Base-by-base conservation (phyloP, 1,139 yeast genomes). In the Yamadazyma epiphylla region DNA sequence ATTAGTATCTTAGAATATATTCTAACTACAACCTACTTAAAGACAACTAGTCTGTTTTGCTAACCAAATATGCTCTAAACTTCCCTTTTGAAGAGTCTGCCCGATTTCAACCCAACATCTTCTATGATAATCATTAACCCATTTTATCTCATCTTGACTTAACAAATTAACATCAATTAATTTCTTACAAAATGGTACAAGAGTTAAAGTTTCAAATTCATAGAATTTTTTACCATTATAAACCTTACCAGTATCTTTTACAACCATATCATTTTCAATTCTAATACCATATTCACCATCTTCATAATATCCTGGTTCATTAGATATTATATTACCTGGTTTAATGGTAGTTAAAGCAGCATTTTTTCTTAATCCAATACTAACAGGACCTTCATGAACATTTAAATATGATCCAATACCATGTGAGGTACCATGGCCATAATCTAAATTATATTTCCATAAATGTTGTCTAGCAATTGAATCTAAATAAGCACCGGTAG, bases 381-480 rank as follows among this genome's bases (percentile, higher is more conserved):
- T 96, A 36, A 89, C 79, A 10, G 98, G 98, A 4, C 95, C 95
- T 53, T 94, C 97, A 54, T 94, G 98, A 24, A 91, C 98, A 51
- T 91, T 91, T 42, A 94, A 73, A 52, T 68, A 91, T 1, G 95
- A 70, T 4, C 96, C 98, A 30, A 94, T 79, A n/a, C 98, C 98
- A 56, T 94, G 99, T 2, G 96, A 94, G 1, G 98, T 94, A 17
- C 98, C 97, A 55, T 94, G 99, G 32, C 83, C 78, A 58, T 91
- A 94, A 58, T 94, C 96, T 33, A 91, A 67, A 2, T 96, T 96
- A 31, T 77, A 58, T 23, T 71, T 60, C 98, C 98, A 91, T 46
- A 94, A 66, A 52, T 56, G 75, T 59, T 89, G 97, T 52, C 99
- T 79, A 1, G 98, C 98, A 35, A 89, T 67, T 2, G 81, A 70